Evolutionary conservation across 176 grass and related monocot genomes (phyloP).

Genomic region (Oryza coarctata): DNA sequence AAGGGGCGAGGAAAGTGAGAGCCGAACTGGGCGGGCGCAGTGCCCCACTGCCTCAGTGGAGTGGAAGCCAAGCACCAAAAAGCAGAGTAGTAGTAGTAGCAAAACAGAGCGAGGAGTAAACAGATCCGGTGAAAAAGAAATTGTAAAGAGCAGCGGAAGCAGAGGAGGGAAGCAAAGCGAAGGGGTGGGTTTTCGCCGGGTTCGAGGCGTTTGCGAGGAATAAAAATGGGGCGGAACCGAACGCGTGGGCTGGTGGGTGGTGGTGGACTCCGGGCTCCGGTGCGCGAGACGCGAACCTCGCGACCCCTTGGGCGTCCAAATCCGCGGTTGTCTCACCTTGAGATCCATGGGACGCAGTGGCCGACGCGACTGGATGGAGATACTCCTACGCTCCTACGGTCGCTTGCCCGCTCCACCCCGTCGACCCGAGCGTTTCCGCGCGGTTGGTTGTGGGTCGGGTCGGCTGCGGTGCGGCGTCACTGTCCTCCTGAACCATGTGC

Average conservation of each 20-base stretch:
- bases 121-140: background rate
- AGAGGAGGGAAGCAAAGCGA: background rate
- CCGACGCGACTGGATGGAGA: background rate
- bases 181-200: background rate
- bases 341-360: slow-evolving; percentile 5
- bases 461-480: background rate
- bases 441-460: background rate
- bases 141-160: background rate
- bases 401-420: background rate
- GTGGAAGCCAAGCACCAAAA: slow-evolving; percentile 4
- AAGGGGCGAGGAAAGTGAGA: slow-evolving; percentile 18
- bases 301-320: background rate
- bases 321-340: background rate
- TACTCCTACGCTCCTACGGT: slow-evolving; percentile 11
- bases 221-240: slow-evolving; percentile 17
- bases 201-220: slow-evolving; percentile 37
- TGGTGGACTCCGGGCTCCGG: slow-evolving; percentile 20
- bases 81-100: background rate
- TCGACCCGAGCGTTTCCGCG: too few relatives aligned
- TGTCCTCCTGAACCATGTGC: slow-evolving; percentile 10
- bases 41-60: background rate
- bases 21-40: slow-evolving; percentile 3
- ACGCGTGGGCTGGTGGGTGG: background rate
- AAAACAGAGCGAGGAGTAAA: background rate
- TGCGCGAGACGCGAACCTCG: background rate